Percentiles rank a stretch among this genome's conserved stretches.
These are phyloP conservation scores for Malbranchea zuffiana DNA, from an alignment of 2,329 filamentous ascomycete species.

Conservation along the genomic window DNA sequence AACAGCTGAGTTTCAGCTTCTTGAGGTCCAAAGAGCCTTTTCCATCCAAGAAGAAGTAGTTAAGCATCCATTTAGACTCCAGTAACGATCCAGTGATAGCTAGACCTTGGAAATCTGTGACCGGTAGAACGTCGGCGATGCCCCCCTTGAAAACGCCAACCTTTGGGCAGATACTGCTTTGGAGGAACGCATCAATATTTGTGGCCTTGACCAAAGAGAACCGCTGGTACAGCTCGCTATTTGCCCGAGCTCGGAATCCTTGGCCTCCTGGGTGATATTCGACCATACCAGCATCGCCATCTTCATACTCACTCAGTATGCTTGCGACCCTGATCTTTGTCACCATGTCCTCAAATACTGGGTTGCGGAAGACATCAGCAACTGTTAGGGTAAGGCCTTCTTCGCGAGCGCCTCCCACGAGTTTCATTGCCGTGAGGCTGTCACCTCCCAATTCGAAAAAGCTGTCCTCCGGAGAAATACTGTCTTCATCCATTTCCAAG, in stretches of 20 bases:
- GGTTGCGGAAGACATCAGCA: constrained; percentile 35
- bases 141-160: constrained; percentile 38
- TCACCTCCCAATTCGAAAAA: constrained; percentile 36
- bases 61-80: constrained; percentile 47
- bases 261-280: constrained; percentile 8
- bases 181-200: constrained; percentile 30
- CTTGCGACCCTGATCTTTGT: constrained; percentile 18
- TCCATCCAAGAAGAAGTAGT: constrained; percentile 52
- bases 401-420: constrained; percentile 32
- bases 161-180: constrained; percentile 35
- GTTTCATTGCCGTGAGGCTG: constrained; percentile 34
- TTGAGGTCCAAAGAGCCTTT: constrained; percentile 41
- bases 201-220: constrained; percentile 15
- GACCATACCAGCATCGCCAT: constrained; percentile 6
- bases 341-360: constrained; percentile 32
- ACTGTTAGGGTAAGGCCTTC: constrained; percentile 33
- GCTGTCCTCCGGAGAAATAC: constrained; percentile 28
- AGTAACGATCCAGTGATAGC: constrained; percentile 47
- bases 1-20: constrained; percentile 31
- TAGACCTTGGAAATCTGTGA: constrained; percentile 46
- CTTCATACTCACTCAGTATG: constrained; percentile 11
- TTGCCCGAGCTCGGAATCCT: constrained; percentile 8
- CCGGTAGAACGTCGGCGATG: constrained; percentile 44
- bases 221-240: constrained; percentile 15
- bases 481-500: constrained; percentile 25